phyloP scores from a whole-genome alignment of 2,329 filamentous ascomycete species.

The Trichoderma sp. region DNA sequence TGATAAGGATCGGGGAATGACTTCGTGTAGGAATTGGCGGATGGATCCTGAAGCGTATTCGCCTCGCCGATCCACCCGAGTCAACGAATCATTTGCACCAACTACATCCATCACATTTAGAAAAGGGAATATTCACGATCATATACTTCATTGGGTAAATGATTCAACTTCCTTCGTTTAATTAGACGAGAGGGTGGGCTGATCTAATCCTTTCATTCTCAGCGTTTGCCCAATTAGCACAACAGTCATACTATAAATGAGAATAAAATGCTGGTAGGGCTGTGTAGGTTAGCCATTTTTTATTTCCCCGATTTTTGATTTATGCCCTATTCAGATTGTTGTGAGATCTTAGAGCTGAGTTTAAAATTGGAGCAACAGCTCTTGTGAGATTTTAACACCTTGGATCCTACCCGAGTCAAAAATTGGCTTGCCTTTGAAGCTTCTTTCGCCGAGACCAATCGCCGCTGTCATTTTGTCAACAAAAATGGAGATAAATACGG shows the following conservation, averaged over 20 bases:
- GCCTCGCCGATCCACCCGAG: background rate
- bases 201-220: background rate
- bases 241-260: background rate
- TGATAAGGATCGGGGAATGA: background rate
- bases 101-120: background rate
- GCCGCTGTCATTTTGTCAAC: background rate
- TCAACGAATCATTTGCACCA: background rate
- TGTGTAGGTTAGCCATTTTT: background rate
- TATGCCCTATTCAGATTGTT: background rate
- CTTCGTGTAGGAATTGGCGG: background rate
- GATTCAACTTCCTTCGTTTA: background rate
- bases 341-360: slow-evolving; percentile 2
- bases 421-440: background rate
- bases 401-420: background rate
- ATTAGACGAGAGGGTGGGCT: background rate
- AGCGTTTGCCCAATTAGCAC: background rate
- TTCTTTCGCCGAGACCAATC: background rate
- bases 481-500: background rate
- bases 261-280: background rate
- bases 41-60: background rate
- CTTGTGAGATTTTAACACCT: slow-evolving; percentile 9
- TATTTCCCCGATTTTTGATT: background rate
- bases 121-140: background rate
- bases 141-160: background rate
- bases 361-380: background rate